Percentiles rank a stretch among this genome's conserved stretches.
phyloP scores from a whole-genome alignment of 108 stramenopile species.

The Skeletonema marinoi region DNA sequence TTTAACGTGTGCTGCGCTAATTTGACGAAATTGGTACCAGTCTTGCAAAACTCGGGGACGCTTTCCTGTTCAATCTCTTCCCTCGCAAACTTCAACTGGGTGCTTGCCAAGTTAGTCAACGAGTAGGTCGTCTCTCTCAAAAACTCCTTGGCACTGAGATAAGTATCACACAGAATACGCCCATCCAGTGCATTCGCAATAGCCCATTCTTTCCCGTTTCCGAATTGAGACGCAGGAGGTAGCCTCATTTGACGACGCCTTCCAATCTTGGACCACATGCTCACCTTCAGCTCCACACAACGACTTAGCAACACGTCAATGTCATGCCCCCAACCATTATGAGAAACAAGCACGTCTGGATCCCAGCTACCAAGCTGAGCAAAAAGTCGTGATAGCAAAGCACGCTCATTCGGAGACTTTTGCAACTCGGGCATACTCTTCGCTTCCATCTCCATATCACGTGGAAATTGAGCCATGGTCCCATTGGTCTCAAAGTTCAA shows the following conservation, averaged over 20 bases:
- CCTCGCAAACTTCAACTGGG: conserved; percentile 81
- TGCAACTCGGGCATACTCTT: conserved; percentile 78
- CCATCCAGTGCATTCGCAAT: conserved; percentile 86
- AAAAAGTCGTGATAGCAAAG: conserved; percentile 83
- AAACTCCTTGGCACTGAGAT: conserved; percentile 92
- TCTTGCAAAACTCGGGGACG: conserved; percentile 85
- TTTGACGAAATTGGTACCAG: conserved; percentile 70
- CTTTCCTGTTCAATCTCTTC: conserved; percentile 93
- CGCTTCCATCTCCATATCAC: conserved; percentile 77
- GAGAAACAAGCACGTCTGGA: conserved; percentile 96
- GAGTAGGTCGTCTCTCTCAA: conserved; percentile 96
- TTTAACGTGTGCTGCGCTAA: conserved; percentile 88
- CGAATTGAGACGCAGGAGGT: conserved; percentile 64
- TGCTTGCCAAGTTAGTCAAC: conserved; percentile 75
- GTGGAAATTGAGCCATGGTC: conserved; percentile 69
- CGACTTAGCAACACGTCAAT: conserved; percentile 94
- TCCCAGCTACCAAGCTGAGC: conserved; percentile 90
- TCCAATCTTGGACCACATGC: conserved; percentile 94
- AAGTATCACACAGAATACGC: conserved; percentile 96
- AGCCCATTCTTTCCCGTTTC: conserved; percentile 77
- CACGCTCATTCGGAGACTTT: conserved; percentile 90
- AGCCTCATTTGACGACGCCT: conserved; percentile 82
- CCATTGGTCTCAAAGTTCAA: conserved; percentile 44
- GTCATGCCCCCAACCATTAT: conserved; percentile 98
- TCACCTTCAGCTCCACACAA: conserved; percentile 86